These are phyloP conservation scores for Hyphopichia pseudoburtonii DNA, from an alignment of 1,139 yeast species.

Conservation along the genomic window DNA sequence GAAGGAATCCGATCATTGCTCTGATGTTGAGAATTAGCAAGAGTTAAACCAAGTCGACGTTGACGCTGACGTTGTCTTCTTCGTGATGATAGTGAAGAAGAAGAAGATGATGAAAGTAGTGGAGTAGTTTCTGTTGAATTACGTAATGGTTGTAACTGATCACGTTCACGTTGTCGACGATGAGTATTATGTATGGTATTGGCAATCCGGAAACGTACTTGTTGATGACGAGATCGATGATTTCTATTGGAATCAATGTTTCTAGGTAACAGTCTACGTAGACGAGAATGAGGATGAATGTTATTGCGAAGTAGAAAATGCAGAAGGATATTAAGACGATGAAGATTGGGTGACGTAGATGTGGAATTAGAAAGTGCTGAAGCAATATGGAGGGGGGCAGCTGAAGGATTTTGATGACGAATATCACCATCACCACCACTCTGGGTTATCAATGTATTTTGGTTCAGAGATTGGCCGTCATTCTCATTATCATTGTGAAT, in stretches of 20 bases:
- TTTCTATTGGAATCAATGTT: not conserved
- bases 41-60: not conserved
- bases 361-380: not conserved
- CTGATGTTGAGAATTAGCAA: too few species aligned
- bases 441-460: too few species aligned
- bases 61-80: not conserved
- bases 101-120: not conserved
- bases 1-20: not conserved
- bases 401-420: not conserved
- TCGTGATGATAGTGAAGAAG: not conserved
- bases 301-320: slow-evolving; percentile 1
- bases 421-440: too few species aligned
- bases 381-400: not conserved
- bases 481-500: too few species aligned
- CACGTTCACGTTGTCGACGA: not conserved
- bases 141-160: not conserved
- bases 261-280: not conserved
- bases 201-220: not conserved
- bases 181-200: not conserved
- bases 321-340: slow-evolving; percentile 1
- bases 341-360: not conserved
- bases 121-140: too few species aligned
- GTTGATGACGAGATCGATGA: not conserved
- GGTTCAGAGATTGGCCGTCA: too few species aligned
- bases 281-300: not conserved